Evolutionary conservation across 179 eudicot species (phyloP), one percentile per base, ranked within the genome.

Genomic region (Beta macrorhiza): DNA sequence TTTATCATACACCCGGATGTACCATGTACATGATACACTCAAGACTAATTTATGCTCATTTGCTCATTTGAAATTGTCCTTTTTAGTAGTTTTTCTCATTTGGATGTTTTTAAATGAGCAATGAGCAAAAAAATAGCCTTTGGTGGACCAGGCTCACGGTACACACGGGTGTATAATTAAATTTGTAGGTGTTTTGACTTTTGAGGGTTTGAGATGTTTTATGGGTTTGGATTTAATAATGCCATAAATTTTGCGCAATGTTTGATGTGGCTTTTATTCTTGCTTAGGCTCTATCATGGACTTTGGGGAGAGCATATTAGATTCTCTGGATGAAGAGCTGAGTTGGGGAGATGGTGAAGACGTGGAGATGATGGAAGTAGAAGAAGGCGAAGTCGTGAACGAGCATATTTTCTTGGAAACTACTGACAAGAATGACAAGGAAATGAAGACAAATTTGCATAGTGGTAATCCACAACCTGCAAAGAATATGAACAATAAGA

Each of bases 321-420:
- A 89, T 84, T 79, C 83, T 56, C 81, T 92, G 56, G 85, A 87
- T 19, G 92, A 89, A 37, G 95, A 87, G 77, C 87, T 81, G 53
- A 83, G 83, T 71, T 67, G 86, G 47, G 97, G 87, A 55, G 91
- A 87, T 86, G 81, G 69, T 72, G 86, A 88, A 13, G 97, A 93
- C 87, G 90, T 85, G 61, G 92, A 91, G 74, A 93, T 93, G 99
- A 82, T 90, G 85, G 99, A 93, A 82, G 84, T 91, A 8, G 98
- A 95, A 85, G 97, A 95, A 77, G 98, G 95, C 47, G 98, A 92
- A 87, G 81, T 92, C 69, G 85, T 88, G 57, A 97, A 88, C 15
- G 77, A 75, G 61, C 82, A 80, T 78, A 78, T 72, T 63, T 74
- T 67, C 68, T 82, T 79, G 59, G 78, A 85, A 67, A 83, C 53